phyloP scores from a whole-genome alignment of 2,329 filamentous ascomycete genomes.

The Colletotrichum aenigma region DNA sequence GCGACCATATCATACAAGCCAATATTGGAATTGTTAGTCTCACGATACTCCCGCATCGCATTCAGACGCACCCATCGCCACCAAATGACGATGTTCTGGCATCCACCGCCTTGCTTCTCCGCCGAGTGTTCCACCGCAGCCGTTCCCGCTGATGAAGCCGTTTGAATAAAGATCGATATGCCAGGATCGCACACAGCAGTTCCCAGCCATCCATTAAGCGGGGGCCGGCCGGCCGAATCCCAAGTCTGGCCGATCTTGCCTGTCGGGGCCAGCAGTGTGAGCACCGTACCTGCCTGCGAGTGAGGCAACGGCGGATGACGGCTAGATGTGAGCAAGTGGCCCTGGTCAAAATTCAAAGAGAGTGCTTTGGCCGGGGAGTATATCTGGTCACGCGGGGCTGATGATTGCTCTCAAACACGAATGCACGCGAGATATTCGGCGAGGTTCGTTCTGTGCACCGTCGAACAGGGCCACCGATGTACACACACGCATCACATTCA shows the following conservation, averaged over 20 bases:
- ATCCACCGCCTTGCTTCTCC: neutral
- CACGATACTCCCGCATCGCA: neutral
- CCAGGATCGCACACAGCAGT: neutral
- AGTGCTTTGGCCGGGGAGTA: neutral
- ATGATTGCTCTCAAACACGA: neutral
- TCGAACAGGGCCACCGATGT: neutral
- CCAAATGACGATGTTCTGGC: neutral
- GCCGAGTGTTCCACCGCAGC: neutral
- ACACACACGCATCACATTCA: neutral
- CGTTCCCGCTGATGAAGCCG: neutral
- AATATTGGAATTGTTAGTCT: neutral
- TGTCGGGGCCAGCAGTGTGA: neutral
- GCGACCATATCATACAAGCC: neutral
- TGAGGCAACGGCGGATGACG: neutral
- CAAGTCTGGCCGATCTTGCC: neutral
- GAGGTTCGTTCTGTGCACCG: neutral
- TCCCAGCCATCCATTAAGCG: neutral
- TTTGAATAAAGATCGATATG: slow-evolving; percentile 7
- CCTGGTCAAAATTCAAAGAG: neutral
- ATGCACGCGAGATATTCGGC: neutral
- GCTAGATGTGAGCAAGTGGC: neutral
- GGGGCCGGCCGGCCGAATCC: neutral
- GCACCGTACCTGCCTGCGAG: neutral
- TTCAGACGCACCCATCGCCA: neutral
- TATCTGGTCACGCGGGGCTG: neutral